A percentile compares a stretch with the other conserved stretches of the same genome.
phyloP scores from a whole-genome alignment of 495 filamentous ascomycete genomes.

The Penicillium simplicissimum region DNA sequence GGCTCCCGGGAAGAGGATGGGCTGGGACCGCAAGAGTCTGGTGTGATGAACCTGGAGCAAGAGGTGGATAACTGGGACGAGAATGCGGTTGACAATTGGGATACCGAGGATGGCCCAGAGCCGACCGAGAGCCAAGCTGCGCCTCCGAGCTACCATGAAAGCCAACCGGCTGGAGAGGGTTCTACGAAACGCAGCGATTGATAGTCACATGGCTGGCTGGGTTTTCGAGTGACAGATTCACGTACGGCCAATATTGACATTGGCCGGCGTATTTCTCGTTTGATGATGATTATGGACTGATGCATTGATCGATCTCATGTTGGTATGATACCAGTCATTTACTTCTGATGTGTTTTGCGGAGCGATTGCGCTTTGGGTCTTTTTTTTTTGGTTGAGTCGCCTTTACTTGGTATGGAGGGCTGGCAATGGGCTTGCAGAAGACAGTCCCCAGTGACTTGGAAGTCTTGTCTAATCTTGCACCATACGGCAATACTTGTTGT shows the following conservation, averaged over 20 bases:
- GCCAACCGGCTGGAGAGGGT: constrained; percentile 8
- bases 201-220: background rate
- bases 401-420: background rate
- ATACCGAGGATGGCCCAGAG: constrained; percentile 54
- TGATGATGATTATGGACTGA: constrained; percentile 24
- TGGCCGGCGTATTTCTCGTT: background rate
- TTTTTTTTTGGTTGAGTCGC: constrained; percentile 5
- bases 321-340: constrained; percentile 22
- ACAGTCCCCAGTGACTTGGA: background rate
- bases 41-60: constrained; percentile 59
- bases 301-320: constrained; percentile 24
- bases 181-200: constrained; percentile 26
- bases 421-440: background rate
- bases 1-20: constrained; percentile 51
- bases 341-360: constrained; percentile 9
- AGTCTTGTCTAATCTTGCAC: background rate
- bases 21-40: constrained; percentile 58
- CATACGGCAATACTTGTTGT: constrained; percentile 8
- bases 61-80: constrained; percentile 86
- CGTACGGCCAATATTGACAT: background rate
- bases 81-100: constrained; percentile 74
- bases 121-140: constrained; percentile 15
- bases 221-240: background rate
- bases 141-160: constrained; percentile 27
- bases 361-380: constrained; percentile 12